phyloP scores from a whole-genome alignment of 108 stramenopile species.

The Thalassiosira profunda region DNA sequence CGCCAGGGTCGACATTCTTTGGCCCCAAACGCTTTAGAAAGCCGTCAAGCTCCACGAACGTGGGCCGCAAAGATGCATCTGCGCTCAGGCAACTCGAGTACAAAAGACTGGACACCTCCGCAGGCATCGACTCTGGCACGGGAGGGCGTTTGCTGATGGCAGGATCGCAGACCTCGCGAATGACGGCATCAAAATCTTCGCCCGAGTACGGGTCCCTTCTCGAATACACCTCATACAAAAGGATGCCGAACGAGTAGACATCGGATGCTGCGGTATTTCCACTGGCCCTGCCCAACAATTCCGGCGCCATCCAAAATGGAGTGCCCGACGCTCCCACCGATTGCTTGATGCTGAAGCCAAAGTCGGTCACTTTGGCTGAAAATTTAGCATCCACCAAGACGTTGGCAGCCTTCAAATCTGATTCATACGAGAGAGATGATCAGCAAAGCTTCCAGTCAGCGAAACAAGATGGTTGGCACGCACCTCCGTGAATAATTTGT shows the following conservation, averaged over 20 bases:
- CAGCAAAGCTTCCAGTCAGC: too few species aligned
- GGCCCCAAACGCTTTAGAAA: constrained; percentile 35
- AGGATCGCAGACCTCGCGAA: constrained; percentile 42
- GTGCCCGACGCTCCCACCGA: constrained; percentile 70
- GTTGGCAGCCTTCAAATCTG: constrained; percentile 65
- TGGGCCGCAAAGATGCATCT: constrained; percentile 31
- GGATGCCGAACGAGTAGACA: constrained; percentile 72
- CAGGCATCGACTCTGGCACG: constrained; percentile 30
- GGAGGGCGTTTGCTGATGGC: constrained; percentile 54
- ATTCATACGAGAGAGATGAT: too few species aligned
- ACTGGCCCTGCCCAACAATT: constrained; percentile 58
- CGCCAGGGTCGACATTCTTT: neutral
- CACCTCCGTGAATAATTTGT: constrained; percentile 57
- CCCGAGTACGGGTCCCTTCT: constrained; percentile 64
- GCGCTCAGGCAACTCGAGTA: constrained; percentile 38
- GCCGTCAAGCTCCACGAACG: constrained; percentile 51
- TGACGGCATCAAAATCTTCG: constrained; percentile 32
- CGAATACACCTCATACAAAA: constrained; percentile 62
- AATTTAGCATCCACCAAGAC: constrained; percentile 63
- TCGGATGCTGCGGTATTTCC: constrained; percentile 56
- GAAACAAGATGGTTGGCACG: too few species aligned
- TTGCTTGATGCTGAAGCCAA: constrained; percentile 56
- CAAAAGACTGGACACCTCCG: constrained; percentile 35
- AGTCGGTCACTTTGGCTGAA: constrained; percentile 70
- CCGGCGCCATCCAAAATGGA: constrained; percentile 99